These are phyloP conservation scores for Kurtzmaniella cleridarum DNA, from an alignment of 805 yeast genomes.

Conservation along the genomic window DNA sequence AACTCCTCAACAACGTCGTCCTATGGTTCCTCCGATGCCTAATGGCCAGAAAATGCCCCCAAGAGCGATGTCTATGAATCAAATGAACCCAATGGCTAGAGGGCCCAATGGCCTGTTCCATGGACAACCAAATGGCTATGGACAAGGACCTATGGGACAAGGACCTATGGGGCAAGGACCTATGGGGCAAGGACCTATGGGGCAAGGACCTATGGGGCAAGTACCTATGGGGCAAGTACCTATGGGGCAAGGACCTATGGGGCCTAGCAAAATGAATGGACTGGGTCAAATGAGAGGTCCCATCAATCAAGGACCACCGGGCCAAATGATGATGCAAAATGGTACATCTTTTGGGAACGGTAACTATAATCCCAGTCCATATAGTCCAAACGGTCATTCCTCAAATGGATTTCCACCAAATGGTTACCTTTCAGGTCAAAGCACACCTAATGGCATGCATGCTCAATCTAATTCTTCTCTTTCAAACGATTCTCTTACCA, in stretches of 20 bases:
- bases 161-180: constrained; percentile 16
- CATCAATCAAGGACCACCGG: no score
- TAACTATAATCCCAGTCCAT: constrained; percentile 2
- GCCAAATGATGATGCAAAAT: constrained; percentile 7
- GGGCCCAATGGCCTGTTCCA: background rate
- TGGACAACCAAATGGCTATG: background rate
- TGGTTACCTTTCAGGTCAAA: constrained; percentile 1
- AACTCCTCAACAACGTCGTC: no score
- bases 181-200: background rate
- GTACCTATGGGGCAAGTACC: constrained; percentile 16
- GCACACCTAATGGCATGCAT: constrained; percentile 12
- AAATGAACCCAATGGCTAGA: background rate
- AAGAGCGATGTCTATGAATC: constrained; percentile 1
- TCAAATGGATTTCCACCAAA: constrained; percentile 1
- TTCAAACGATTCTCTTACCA: constrained; percentile 29
- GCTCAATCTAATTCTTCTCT: constrained; percentile 3
- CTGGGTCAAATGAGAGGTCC: constrained; percentile 3
- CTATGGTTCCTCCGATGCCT: no score
- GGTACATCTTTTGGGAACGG: constrained; percentile 1
- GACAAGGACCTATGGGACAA: constrained; percentile 3
- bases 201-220: constrained; percentile 4
- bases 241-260: background rate
- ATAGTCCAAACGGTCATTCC: background rate
- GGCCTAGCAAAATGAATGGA: background rate
- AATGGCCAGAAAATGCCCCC: background rate